Conservation (phyloP, 2,329 filamentous ascomycete species). For the Alternaria ventricosa region DNA sequence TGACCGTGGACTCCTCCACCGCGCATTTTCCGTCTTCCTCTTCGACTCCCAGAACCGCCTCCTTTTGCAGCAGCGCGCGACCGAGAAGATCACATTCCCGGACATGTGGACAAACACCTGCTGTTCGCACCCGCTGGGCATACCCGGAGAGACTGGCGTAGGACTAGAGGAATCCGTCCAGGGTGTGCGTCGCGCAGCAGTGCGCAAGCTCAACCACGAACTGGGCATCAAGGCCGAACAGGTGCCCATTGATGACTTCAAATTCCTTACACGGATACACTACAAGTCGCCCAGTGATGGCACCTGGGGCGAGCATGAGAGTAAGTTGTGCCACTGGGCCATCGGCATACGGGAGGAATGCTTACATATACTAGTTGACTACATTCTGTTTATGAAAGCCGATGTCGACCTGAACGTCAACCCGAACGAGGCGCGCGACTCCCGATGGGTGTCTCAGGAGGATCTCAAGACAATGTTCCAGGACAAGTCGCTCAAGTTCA, state of each 20-base stretch:
- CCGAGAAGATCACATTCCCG: slow-evolving; percentile 99
- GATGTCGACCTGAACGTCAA: slow-evolving; percentile 84
- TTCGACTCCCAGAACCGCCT: slow-evolving; percentile 94
- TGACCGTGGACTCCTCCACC: slow-evolving; percentile 91
- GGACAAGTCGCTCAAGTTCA: slow-evolving; percentile 82
- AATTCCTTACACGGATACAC: slow-evolving; percentile 95
- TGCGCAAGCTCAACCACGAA: slow-evolving; percentile 93
- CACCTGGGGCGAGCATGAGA: slow-evolving; percentile 99
- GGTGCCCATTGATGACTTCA: slow-evolving; percentile 89
- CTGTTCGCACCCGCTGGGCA: slow-evolving; percentile 94
- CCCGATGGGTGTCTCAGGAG: slow-evolving; percentile 81
- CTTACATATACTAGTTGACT: slow-evolving; percentile 73
- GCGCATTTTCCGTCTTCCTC: slow-evolving; percentile 96
- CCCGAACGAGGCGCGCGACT: slow-evolving; percentile 86
- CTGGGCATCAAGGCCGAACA: slow-evolving; percentile 88
- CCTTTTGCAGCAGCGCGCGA: slow-evolving; percentile 91
- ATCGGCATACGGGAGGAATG: not conserved
- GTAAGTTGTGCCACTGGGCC: slow-evolving; percentile 59
- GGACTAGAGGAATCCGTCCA: slow-evolving; percentile 79
- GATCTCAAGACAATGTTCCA: slow-evolving; percentile 86
- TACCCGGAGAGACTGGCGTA: slow-evolving; percentile 88
- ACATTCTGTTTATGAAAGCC: slow-evolving; percentile 93
- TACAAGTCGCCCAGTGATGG: slow-evolving; percentile 97
- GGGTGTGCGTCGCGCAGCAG: slow-evolving; percentile 89
- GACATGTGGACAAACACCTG: slow-evolving; percentile 99